These are phyloP conservation scores for Melanogaster broomeanus DNA, from an alignment of 768 basidiomycete species.

Conservation along the genomic window DNA sequence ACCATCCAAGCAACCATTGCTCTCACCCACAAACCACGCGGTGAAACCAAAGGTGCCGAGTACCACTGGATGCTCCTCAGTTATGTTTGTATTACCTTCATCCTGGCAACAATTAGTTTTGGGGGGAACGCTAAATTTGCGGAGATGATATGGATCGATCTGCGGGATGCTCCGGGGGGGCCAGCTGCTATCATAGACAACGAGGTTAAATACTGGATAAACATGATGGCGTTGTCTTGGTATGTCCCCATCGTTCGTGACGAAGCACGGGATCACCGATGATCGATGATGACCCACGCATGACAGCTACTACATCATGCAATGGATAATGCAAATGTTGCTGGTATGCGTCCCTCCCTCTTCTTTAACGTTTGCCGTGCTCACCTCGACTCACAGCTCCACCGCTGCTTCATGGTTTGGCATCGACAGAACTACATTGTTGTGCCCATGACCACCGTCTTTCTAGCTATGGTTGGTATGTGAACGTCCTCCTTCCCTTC, in stretches of 20 bases:
- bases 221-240: constrained; percentile 19
- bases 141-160: constrained; percentile 35
- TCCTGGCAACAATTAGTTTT: constrained; percentile 26
- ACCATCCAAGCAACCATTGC: constrained; percentile 17
- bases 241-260: constrained; percentile 10
- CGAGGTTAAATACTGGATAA: constrained; percentile 17
- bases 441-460: constrained; percentile 14
- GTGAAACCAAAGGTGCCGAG: neutral
- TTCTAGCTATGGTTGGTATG: constrained; percentile 15
- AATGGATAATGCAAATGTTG: constrained; percentile 31
- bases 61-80: constrained; percentile 11
- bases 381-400: too few species aligned
- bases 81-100: constrained; percentile 29
- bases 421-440: constrained; percentile 10
- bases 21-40: constrained; percentile 4
- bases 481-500: neutral
- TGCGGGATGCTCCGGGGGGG: constrained; percentile 28
- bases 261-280: too few species aligned
- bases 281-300: too few species aligned
- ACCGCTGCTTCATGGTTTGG: constrained; percentile 21
- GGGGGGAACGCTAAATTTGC: constrained; percentile 27
- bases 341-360: constrained; percentile 9
- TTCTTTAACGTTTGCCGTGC: neutral
- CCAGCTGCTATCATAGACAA: constrained; percentile 12
- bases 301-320: constrained; percentile 26